Percentiles rank a stretch among this genome's conserved stretches.
These are phyloP conservation scores for Trichoderma sp. DNA, from an alignment of 2,329 filamentous ascomycete genomes.

Conservation along the genomic window DNA sequence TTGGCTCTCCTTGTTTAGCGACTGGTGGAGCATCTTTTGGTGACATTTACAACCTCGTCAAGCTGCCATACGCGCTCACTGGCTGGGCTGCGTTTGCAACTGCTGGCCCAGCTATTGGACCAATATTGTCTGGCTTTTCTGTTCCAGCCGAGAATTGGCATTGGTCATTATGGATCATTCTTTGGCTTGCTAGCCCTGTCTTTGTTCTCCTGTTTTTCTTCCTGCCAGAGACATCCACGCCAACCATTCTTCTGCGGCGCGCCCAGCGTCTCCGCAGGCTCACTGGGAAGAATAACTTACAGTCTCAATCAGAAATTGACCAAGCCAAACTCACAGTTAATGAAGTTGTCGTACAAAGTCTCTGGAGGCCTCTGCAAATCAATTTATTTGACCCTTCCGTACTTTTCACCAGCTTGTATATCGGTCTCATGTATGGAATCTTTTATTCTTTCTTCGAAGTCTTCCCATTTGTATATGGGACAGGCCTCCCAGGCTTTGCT, in stretches of 20 bases:
- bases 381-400: background rate
- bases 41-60: conserved; percentile 52
- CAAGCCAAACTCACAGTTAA: background rate
- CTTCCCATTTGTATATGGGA: background rate
- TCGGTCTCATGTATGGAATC: background rate
- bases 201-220: conserved; percentile 5
- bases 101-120: background rate
- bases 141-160: background rate
- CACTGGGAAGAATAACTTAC: background rate
- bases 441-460: conserved; percentile 9
- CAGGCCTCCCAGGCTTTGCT: background rate
- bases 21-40: conserved; percentile 47
- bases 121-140: conserved; percentile 1
- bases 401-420: conserved; percentile 2
- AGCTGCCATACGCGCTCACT: conserved; percentile 55
- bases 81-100: conserved; percentile 6
- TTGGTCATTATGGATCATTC: background rate
- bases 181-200: background rate
- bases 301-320: background rate
- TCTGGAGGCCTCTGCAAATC: background rate
- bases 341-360: background rate
- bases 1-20: background rate
- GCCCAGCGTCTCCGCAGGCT: background rate
- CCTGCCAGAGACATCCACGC: background rate
- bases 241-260: background rate